Conservation (phyloP, 2,329 filamentous ascomycete genomes). For the Allantophomopsis lycopodina region DNA sequence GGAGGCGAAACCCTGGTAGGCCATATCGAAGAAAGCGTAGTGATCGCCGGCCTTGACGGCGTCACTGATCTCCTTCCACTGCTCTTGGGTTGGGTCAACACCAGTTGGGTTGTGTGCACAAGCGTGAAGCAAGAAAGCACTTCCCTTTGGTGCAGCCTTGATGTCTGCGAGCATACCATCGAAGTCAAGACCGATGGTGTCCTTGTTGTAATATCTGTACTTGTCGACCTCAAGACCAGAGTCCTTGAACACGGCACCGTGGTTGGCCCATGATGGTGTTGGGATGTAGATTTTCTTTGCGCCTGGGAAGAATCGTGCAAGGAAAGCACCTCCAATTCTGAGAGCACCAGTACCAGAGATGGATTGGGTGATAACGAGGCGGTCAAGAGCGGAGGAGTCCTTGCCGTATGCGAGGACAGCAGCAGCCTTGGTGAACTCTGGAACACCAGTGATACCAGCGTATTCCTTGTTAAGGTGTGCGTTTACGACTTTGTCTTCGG, state of each 20-base stretch:
- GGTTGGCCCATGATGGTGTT: conserved; percentile 94
- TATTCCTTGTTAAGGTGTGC: conserved; percentile 89
- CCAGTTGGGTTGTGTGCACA: conserved; percentile 98
- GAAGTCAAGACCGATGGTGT: conserved; percentile 96
- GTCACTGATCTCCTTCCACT: conserved; percentile 84
- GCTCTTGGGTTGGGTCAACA: conserved; percentile 80
- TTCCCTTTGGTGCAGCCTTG: conserved; percentile 74
- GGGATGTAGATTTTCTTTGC: conserved; percentile 96
- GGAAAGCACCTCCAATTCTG: conserved; percentile 87
- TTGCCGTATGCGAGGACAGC: conserved; percentile 82
- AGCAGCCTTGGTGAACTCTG: conserved; percentile 85
- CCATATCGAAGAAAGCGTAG: conserved; percentile 98
- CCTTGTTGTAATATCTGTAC: conserved; percentile 99
- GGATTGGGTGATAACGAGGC: conserved; percentile 87
- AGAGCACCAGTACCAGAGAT: conserved; percentile 97
- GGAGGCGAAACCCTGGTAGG: conserved; percentile 95
- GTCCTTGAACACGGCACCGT: conserved; percentile 91
- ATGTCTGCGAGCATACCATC: conserved; percentile 85
- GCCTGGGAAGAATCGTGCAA: conserved; percentile 80
- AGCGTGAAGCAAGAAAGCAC: conserved; percentile 87
- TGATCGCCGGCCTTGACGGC: conserved; percentile 77
- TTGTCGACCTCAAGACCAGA: conserved; percentile 81
- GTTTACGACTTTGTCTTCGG: conserved; percentile 75
- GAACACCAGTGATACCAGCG: conserved; percentile 91
- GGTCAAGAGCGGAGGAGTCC: conserved; percentile 62